Base-by-base conservation (phyloP, 1,284 basidiomycete genomes). In the Marasmius tenuissimus region DNA sequence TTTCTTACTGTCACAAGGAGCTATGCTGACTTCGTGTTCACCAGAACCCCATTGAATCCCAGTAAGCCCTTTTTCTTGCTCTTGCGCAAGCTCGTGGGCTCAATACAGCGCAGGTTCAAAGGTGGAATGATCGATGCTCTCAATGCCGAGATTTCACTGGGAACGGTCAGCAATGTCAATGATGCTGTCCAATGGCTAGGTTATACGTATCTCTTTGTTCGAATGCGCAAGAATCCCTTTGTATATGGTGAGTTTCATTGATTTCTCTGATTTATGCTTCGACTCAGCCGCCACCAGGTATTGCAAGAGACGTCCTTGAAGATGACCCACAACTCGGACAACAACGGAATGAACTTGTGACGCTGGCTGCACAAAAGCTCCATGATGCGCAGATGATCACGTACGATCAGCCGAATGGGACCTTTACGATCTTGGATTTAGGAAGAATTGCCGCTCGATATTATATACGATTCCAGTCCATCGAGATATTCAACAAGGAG, bases 371-470 rank as follows among this genome's bases (percentile, higher is more conserved):
- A 16, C 79, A 82, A 54, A 85, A 81, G 63, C 85, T 99, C 1
- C 83, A 85, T n/a, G 80, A 85, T 37, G 84, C 89, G 18, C 84
- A 86, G 61, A 99, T 99, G 97, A 89, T 98, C 60, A 81, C 84
- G 34, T 92, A 90, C 69, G 89, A 96, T 70, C 76, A 81, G 50
- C 72, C 76, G 3, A 82, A 80, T 3, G 89, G 87, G 42, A 77
- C 82, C 1, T 88, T 98, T 62, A 78, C 81, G 3, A 88, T 92
- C 65, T 94, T 93, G 12, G 96, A 98, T 67, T 77, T 98, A 3
- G 97, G 97, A 14, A 83, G 95, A 63, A 97, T 99, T 67, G 96
- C 97, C 0, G 95, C 97, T 2, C 96, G 93, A 72, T 99, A 98
- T 76, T 99, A 99, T 76, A 92, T 99, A 66, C 86, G 91, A 39